Evolutionary conservation across 495 filamentous ascomycete species (phyloP).

Genomic region (Baudoinia panamericana): DNA sequence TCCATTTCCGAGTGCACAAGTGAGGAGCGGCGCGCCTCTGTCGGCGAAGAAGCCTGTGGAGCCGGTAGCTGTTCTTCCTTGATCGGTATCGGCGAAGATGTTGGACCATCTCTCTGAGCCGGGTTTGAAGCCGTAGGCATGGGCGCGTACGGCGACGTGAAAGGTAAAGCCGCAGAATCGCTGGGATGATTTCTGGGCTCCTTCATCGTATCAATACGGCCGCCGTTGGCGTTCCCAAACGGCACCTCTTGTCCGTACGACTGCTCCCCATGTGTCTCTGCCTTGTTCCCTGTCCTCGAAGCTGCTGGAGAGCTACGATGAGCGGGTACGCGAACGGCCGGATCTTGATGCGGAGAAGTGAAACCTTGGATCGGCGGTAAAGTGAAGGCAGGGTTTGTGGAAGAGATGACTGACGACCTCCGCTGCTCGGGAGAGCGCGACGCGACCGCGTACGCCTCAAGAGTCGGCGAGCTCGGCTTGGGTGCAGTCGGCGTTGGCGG

Average conservation of each 20-base stretch:
- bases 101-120: background rate
- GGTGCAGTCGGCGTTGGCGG: constrained; percentile 17
- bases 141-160: too few species aligned
- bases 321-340: too few species aligned
- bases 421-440: constrained; percentile 29
- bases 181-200: too few species aligned
- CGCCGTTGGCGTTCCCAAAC: too few species aligned
- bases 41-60: constrained; percentile 25
- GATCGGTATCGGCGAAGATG: constrained; percentile 20
- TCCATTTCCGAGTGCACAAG: constrained; percentile 10
- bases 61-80: constrained; percentile 27
- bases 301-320: too few species aligned
- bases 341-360: too few species aligned
- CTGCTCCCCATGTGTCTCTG: too few species aligned
- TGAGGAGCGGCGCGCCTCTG: constrained; percentile 11
- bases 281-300: too few species aligned
- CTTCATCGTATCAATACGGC: too few species aligned
- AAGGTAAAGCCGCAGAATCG: too few species aligned
- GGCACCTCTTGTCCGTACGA: too few species aligned
- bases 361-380: constrained; percentile 27
- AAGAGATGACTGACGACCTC: constrained; percentile 19
- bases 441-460: constrained; percentile 30
- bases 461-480: constrained; percentile 25
- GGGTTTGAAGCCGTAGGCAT: too few species aligned
- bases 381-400: constrained; percentile 17